phyloP scores from a whole-genome alignment of 306 rosid genomes.

The Dalbergia cochinchinensis region DNA sequence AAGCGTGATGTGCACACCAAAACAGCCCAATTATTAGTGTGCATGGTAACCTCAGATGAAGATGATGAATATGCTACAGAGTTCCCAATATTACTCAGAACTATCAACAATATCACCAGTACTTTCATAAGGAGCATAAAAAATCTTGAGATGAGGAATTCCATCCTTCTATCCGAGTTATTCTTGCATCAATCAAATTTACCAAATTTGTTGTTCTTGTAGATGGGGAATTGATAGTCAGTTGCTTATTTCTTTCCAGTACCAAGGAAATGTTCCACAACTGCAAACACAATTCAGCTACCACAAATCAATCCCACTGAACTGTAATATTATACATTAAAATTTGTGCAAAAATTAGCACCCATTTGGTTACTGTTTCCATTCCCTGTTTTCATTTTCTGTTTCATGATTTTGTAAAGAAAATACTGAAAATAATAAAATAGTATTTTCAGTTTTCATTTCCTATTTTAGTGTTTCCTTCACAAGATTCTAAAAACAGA shows the following conservation, averaged over 20 bases:
- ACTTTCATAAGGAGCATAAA: slow-evolving; percentile 40
- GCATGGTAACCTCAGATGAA: slow-evolving; percentile 73
- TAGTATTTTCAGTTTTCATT: no score
- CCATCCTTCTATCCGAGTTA: slow-evolving; percentile 36
- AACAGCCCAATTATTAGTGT: slow-evolving; percentile 95
- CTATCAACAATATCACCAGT: slow-evolving; percentile 47
- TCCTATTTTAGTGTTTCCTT: no score
- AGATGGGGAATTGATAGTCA: not conserved
- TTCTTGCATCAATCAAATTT: slow-evolving; percentile 2
- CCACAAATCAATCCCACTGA: slow-evolving; percentile 36
- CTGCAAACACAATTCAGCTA: slow-evolving; percentile 37
- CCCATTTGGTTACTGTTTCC: no score
- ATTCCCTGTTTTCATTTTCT: no score
- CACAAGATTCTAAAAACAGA: no score
- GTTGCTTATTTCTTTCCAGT: slow-evolving; percentile 28
- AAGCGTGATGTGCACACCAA: slow-evolving; percentile 94
- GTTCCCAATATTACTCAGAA: slow-evolving; percentile 44
- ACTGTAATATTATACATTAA: not conserved
- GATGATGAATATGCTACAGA: slow-evolving; percentile 57
- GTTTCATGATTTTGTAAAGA: no score
- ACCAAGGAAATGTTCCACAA: slow-evolving; percentile 20
- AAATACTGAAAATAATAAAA: no score
- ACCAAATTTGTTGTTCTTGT: slow-evolving; percentile 29
- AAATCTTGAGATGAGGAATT: slow-evolving; percentile 42
- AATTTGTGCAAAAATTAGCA: no score